A percentile compares a stretch with the other conserved stretches of the same genome.
Evolutionary conservation across 2,329 filamentous ascomycete species (phyloP).

Genomic region (Alternaria dauci): DNA sequence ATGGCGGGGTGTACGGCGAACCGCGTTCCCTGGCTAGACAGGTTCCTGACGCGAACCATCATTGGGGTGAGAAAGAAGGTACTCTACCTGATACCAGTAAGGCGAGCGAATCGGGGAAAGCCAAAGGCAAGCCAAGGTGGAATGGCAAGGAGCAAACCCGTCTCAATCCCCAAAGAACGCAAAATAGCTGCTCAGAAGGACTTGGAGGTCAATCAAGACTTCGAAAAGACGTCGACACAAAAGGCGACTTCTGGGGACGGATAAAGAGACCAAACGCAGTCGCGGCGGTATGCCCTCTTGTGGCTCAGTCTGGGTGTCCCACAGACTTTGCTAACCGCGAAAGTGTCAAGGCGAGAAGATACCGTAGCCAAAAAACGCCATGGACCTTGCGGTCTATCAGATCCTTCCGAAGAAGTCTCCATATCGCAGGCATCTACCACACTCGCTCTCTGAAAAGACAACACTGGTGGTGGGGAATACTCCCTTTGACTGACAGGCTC

Average conservation of each 20-base stretch:
- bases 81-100: conserved; percentile 25
- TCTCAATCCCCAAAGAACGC: conserved; percentile 12
- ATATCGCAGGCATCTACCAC: conserved; percentile 32
- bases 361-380: conserved; percentile 24
- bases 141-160: conserved; percentile 14
- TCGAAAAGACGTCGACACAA: conserved; percentile 2
- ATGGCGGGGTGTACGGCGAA: conserved; percentile 26
- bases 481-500: conserved; percentile 20
- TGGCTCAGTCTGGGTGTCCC: not conserved
- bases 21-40: conserved; percentile 28
- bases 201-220: conserved; percentile 13
- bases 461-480: conserved; percentile 21
- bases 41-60: conserved; percentile 31
- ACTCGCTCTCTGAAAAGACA: conserved; percentile 25
- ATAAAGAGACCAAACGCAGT: not conserved
- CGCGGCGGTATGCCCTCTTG: not conserved
- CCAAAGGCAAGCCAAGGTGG: conserved; percentile 10
- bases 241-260: not conserved
- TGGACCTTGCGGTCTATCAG: conserved; percentile 34
- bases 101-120: conserved; percentile 5
- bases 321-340: conserved; percentile 4
- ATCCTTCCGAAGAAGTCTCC: conserved; percentile 16
- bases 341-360: conserved; percentile 8
- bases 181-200: not conserved
- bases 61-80: conserved; percentile 21